A percentile compares a stretch with the other conserved stretches of the same genome.
Conservation (phyloP, 2,329 filamentous ascomycete species). For the Apiospora malaysiana region DNA sequence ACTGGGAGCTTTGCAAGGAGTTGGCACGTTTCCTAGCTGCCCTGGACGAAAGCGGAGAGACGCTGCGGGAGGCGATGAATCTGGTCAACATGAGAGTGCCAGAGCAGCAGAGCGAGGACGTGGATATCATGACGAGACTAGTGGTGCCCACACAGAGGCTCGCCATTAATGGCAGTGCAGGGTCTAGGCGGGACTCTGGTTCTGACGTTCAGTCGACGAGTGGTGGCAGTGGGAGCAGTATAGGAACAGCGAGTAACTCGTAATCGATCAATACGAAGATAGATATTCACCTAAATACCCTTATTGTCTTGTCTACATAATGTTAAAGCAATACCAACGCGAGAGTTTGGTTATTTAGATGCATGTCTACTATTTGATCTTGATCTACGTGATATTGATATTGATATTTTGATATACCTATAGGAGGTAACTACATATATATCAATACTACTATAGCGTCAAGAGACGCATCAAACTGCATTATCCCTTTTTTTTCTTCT, state of each 20-base stretch:
- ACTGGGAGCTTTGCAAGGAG: slow-evolving; percentile 97
- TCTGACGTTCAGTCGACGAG: slow-evolving; percentile 40
- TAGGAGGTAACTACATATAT: too few species aligned
- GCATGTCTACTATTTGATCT: too few species aligned
- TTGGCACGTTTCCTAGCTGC: slow-evolving; percentile 93
- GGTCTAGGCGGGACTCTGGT: slow-evolving; percentile 38
- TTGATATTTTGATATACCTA: too few species aligned
- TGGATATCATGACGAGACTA: slow-evolving; percentile 39
- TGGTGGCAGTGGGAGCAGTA: slow-evolving; percentile 38
- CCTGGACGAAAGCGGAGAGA: slow-evolving; percentile 84
- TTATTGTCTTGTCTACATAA: too few species aligned
- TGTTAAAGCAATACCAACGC: too few species aligned
- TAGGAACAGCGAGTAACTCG: slow-evolving; percentile 38
- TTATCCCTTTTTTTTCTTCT: too few species aligned
- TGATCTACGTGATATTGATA: too few species aligned
- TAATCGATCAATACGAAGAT: slow-evolving; percentile 24
- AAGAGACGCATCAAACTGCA: too few species aligned
- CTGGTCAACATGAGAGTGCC: slow-evolving; percentile 55
- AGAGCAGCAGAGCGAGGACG: slow-evolving; percentile 38
- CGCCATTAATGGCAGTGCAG: slow-evolving; percentile 29
- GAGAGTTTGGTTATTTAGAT: too few species aligned
- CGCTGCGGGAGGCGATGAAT: slow-evolving; percentile 74
- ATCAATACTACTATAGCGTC: too few species aligned
- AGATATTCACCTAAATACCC: neutral
- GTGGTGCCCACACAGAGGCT: slow-evolving; percentile 39